Base-by-base conservation (phyloP, 345 rosid species). In the Gossypium longicalyx region DNA sequence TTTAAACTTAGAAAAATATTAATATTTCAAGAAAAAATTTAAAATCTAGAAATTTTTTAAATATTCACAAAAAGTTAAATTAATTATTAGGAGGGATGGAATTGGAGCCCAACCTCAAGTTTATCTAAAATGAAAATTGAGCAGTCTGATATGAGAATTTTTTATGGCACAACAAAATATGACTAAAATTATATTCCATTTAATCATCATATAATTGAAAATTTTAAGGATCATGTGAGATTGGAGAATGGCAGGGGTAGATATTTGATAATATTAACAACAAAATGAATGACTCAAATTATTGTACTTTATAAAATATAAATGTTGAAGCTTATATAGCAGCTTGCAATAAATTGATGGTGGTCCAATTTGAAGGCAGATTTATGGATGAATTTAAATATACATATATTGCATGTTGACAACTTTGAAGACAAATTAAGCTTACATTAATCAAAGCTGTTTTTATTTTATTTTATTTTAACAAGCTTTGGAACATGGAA, bases 241-340 rank as follows among this genome's bases (percentile, higher is more conserved):
- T 47, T 61, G 63, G 59, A 79, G 84, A 81, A 81, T 83, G 86
- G 82, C 82, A 81, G 79, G 79, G 66, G 77, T 83, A 82, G 77
- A 45, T 54, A 64, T 76, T 76, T 27, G 76, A 47, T 60, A 67
- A 51, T 47, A 6, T 7, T 11, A 23, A 47, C 6, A 15, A 73
- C 6, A 48, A 5, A 17, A 23, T 49, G 15, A 34, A 51, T 20
- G 12, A 41, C 13, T 74, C 51, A 74, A 51, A 65, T 74, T 20
- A 57, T 45, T 29, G 27, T 13, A 17, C 7, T 66, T 1, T 19
- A 19, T 29, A 47, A 25, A 12, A 11, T 53, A 54, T 9, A 70
- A 17, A 2, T 5, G 7, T 34, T 34, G 7, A 34, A 34, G 7
- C 41, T 5, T 34, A 34, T 34, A 34, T 34, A 34, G 41, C 41